These are phyloP conservation scores for Polytolypa hystricis DNA, from an alignment of 2,329 filamentous ascomycete species.

Conservation along the genomic window DNA sequence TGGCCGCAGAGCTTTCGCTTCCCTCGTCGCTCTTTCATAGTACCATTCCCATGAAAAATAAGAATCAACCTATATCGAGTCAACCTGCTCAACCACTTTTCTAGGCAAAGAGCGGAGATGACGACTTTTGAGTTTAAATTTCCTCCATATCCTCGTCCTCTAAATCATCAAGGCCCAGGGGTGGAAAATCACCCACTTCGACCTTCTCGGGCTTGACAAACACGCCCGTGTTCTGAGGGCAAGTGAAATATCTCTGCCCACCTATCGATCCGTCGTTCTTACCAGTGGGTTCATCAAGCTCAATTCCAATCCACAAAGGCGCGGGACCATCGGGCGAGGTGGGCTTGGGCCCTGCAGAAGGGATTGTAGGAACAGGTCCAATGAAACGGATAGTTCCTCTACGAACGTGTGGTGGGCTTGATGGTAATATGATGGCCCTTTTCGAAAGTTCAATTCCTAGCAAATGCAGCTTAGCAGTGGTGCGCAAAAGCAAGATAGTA, in stretches of 20 bases:
- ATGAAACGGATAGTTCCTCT: slow-evolving; percentile 33
- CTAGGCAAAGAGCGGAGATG: too few relatives aligned
- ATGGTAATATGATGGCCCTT: slow-evolving; percentile 36
- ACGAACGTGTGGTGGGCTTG: slow-evolving; percentile 31
- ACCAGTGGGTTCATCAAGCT: slow-evolving; percentile 53
- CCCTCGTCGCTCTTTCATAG: too few relatives aligned
- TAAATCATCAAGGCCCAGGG: slow-evolving; percentile 41
- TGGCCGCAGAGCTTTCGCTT: too few relatives aligned
- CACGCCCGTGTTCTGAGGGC: slow-evolving; percentile 44
- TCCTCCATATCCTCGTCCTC: slow-evolving; percentile 46
- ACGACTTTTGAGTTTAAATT: slow-evolving; percentile 28
- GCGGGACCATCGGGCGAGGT: slow-evolving; percentile 8
- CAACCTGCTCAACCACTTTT: too few relatives aligned
- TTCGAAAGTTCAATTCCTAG: slow-evolving; percentile 32
- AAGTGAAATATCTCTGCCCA: slow-evolving; percentile 44
- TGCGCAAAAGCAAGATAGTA: neutral
- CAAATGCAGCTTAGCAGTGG: neutral
- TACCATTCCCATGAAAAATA: too few relatives aligned
- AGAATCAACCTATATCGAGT: too few relatives aligned
- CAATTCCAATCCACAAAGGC: slow-evolving; percentile 47
- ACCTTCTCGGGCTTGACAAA: slow-evolving; percentile 54
- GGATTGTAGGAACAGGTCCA: slow-evolving; percentile 31
- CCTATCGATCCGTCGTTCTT: slow-evolving; percentile 51
- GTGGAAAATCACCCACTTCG: slow-evolving; percentile 49
- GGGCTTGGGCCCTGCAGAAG: slow-evolving; percentile 20